Percentiles rank a stretch among this genome's conserved stretches.
These are phyloP conservation scores for Macadamia integrifolia DNA, from an alignment of 164 flowering plant species.

Conservation along the genomic window DNA sequence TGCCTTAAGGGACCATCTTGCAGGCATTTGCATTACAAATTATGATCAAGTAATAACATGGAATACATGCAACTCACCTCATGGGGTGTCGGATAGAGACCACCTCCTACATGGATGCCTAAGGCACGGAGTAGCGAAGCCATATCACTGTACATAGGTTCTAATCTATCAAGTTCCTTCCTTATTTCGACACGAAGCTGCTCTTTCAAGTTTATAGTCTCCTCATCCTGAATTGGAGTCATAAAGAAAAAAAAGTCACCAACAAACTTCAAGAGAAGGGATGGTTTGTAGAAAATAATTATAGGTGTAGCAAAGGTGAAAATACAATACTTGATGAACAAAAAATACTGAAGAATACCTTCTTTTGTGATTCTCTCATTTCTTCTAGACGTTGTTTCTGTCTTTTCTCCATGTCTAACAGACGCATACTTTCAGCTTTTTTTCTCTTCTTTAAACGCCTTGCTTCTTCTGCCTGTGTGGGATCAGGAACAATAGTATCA, in stretches of 20 bases:
- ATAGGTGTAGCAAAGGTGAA: background rate
- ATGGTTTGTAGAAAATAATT: background rate
- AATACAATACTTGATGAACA: background rate
- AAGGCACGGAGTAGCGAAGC: slow-evolving; percentile 70
- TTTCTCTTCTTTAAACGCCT: slow-evolving; percentile 55
- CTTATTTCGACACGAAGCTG: slow-evolving; percentile 50
- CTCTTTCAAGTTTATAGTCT: slow-evolving; percentile 72
- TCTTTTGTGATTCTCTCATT: slow-evolving; percentile 65
- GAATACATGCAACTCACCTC: slow-evolving; percentile 41
- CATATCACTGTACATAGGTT: slow-evolving; percentile 52
- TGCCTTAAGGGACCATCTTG: too few relatives aligned
- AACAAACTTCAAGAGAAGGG: background rate
- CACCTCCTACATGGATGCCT: slow-evolving; percentile 58
- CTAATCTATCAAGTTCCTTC: slow-evolving; percentile 52
- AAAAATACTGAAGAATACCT: slow-evolving; percentile 36
- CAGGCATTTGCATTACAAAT: too few relatives aligned
- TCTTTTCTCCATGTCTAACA: slow-evolving; percentile 74
- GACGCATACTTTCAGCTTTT: slow-evolving; percentile 62
- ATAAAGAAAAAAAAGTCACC: slow-evolving; percentile 3
- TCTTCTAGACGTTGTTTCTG: slow-evolving; percentile 83
- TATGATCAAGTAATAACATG: too few relatives aligned
- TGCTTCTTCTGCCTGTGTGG: slow-evolving; percentile 80
- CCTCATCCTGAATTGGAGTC: slow-evolving; percentile 57
- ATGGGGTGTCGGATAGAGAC: slow-evolving; percentile 32
- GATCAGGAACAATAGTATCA: background rate